phyloP scores from a whole-genome alignment of 305 asterid genomes.

The Solanum hybrid region DNA sequence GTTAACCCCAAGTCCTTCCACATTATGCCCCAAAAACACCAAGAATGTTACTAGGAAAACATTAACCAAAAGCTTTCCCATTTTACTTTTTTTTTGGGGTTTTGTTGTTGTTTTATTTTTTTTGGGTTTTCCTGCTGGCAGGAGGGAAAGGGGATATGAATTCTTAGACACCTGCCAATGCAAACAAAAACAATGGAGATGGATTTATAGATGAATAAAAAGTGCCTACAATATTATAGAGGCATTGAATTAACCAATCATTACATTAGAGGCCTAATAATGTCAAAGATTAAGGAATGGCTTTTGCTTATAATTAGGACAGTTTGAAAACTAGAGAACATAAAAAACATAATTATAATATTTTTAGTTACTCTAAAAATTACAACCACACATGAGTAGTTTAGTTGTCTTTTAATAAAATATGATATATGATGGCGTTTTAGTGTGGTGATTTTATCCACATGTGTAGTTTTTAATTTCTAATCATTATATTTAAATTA shows the following conservation, averaged over 20 bases:
- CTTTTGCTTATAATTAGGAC: neutral
- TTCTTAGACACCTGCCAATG: neutral
- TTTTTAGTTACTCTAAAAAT: neutral
- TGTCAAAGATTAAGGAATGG: neutral
- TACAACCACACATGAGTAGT: neutral
- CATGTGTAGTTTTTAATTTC: neutral
- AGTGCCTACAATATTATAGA: neutral
- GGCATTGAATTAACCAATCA: neutral
- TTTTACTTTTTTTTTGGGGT: neutral
- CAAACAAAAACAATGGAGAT: neutral
- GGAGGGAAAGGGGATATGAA: neutral
- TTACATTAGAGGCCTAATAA: neutral
- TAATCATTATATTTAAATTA: neutral
- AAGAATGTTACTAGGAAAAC: neutral
- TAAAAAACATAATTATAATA: neutral
- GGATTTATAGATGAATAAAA: neutral
- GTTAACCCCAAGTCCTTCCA: constrained; percentile 13
- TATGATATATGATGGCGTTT: neutral
- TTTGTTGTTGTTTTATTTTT: neutral
- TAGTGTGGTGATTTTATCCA: neutral
- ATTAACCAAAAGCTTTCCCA: neutral
- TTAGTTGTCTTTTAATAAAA: neutral
- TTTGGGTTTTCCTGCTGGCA: neutral
- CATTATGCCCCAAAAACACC: neutral
- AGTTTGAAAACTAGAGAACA: neutral